These are phyloP conservation scores for Tulasnella sp. DNA, from an alignment of 768 basidiomycete species.

Conservation along the genomic window DNA sequence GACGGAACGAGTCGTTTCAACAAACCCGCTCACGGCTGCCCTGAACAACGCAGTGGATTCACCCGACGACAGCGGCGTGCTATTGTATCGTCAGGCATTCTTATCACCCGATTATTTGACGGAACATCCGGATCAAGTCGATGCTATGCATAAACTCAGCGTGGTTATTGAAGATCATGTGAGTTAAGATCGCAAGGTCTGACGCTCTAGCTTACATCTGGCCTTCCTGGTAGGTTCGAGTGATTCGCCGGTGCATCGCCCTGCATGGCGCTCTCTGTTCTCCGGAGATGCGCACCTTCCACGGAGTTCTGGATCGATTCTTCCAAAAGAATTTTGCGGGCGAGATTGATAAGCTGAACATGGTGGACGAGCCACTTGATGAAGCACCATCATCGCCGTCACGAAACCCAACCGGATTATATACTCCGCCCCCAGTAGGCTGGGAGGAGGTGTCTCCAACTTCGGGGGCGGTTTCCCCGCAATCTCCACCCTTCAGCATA, in stretches of 20 bases:
- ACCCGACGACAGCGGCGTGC: conserved; percentile 72
- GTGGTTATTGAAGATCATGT: conserved; percentile 83
- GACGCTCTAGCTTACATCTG: conserved; percentile 15
- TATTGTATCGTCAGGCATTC: conserved; percentile 76
- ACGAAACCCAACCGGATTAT: not conserved
- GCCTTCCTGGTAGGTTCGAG: conserved; percentile 58
- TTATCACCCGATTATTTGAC: conserved; percentile 69
- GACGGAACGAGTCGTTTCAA: conserved; percentile 60
- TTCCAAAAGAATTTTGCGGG: conserved; percentile 84
- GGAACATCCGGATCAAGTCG: conserved; percentile 69
- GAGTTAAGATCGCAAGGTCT: conserved; percentile 37
- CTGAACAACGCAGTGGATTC: conserved; percentile 88
- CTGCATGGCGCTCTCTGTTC: conserved; percentile 83
- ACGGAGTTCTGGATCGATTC: conserved; percentile 83
- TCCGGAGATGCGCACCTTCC: conserved; percentile 89
- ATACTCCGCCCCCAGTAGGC: conserved; percentile 10
- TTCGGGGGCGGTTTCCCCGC: conserved; percentile 2
- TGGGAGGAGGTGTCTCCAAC: conserved; percentile 7
- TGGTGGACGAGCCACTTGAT: conserved; percentile 47
- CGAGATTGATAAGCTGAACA: conserved; percentile 71
- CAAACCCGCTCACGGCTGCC: conserved; percentile 81
- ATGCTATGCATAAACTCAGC: conserved; percentile 72
- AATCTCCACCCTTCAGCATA: conserved; percentile 10
- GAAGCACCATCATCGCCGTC: conserved; percentile 15
- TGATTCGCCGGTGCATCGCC: conserved; percentile 81